Base-by-base conservation (phyloP, 345 rosid genomes). In the Dovyalis caffra region DNA sequence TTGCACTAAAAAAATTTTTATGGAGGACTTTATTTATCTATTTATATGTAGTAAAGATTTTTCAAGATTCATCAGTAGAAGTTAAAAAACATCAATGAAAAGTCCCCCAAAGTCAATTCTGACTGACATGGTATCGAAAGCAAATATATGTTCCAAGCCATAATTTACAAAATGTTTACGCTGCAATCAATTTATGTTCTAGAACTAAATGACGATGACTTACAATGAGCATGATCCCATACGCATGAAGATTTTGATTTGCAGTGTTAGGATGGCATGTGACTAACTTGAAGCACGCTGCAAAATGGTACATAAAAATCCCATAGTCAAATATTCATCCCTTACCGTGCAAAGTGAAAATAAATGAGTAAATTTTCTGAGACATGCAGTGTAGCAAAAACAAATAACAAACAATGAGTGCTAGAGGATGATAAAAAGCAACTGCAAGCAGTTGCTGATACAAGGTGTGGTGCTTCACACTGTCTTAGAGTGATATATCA, bases 221-320 rank as follows among this genome's bases (percentile, higher is more conserved):
- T 87, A 93, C 99, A 31, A 95, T 87, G 70, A 93, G 86, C 89
- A 95, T 84, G 85, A 89, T 69, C 35, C 99, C 99, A 66, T 90
- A 89, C 16, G 88, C 91, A 75, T 88, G 93, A 75, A 95, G 83
- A 83, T 93, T 90, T 80, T 95, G 98, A 81, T 80, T 89, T 29
- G 86, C 82, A 10, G 93, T 79, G 20, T 83, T 88, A 43, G 96
- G 84, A 72, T 87, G 72, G 71, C 98, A 93, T 20, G 93, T 87
- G 72, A 89, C 86, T 81, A 93, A 81, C 89, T 85, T 90, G 84
- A 83, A 90, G 81, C 99, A 95, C 33, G 86, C 99, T 93, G 93
- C 85, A 82, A 81, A 64, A 86, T 49, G 70, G 69, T 38, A 69
- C 45, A 23, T 26, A 69, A 69, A 67, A 71, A 66, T 67, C n/a